Percentiles rank a stretch among this genome's conserved stretches.
Conservation (phyloP, 306 rosid species). For the Cucumis hystrix region DNA sequence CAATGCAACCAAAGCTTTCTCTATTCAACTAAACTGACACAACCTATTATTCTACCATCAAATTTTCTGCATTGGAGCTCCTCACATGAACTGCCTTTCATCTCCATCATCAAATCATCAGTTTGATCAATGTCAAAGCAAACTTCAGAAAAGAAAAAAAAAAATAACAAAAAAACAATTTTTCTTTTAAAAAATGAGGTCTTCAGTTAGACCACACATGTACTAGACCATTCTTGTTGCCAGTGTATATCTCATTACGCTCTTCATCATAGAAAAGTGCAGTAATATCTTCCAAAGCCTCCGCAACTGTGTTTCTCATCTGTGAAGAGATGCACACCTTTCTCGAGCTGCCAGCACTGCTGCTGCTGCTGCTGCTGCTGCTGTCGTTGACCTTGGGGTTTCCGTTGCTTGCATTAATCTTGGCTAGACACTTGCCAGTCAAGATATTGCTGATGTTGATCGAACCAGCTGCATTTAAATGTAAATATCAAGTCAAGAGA, state of each 20-base stretch:
- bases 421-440: slow-evolving; percentile 79
- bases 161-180: background rate
- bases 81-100: background rate
- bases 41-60: slow-evolving; percentile 2
- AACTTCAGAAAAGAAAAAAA: background rate
- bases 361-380: slow-evolving; percentile 17
- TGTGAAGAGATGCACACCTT: slow-evolving; percentile 26
- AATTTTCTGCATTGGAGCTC: background rate
- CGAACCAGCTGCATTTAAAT: slow-evolving; percentile 53
- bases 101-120: background rate
- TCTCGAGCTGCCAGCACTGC: slow-evolving; percentile 22
- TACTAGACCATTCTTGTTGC: slow-evolving; percentile 70
- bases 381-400: slow-evolving; percentile 20
- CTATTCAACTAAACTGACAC: slow-evolving; percentile 2
- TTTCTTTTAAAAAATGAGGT: background rate
- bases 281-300: slow-evolving; percentile 84
- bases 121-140: slow-evolving; percentile 1
- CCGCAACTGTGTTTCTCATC: slow-evolving; percentile 58
- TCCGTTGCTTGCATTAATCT: slow-evolving; percentile 45
- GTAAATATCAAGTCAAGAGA: background rate
- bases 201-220: slow-evolving; percentile 89
- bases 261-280: slow-evolving; percentile 90
- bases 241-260: slow-evolving; percentile 79
- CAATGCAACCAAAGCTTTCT: background rate
- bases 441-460: slow-evolving; percentile 84